Evolutionary conservation across 768 basidiomycete species (phyloP).

Genomic region (Pulveroboletus sp.): DNA sequence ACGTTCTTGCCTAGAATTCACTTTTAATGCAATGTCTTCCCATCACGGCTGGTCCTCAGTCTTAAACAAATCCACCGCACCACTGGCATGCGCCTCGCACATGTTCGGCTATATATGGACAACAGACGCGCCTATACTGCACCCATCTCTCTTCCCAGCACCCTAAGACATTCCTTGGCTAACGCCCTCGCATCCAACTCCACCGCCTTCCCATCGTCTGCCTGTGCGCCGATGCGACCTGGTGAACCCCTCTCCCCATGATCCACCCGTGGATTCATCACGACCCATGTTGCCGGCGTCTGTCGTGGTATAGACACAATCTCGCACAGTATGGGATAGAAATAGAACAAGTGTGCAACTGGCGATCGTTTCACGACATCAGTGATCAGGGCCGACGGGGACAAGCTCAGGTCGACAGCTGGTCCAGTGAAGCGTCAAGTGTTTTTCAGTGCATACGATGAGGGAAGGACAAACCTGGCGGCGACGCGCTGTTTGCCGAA

Average conservation of each 20-base stretch:
- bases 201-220: constrained; percentile 24
- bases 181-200: constrained; percentile 65
- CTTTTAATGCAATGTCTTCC: too few species aligned
- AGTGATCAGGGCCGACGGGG: constrained; percentile 54
- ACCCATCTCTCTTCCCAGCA: constrained; percentile 75
- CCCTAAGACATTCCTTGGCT: constrained; percentile 62
- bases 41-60: too few species aligned
- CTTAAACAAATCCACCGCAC: not conserved
- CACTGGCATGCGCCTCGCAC: too few species aligned
- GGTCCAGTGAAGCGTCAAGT: not conserved
- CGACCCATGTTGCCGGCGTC: constrained; percentile 65
- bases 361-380: constrained; percentile 73
- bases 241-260: constrained; percentile 8
- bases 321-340: constrained; percentile 76
- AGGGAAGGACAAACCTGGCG: constrained; percentile 49
- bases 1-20: too few species aligned
- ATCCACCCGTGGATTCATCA: constrained; percentile 13
- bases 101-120: too few species aligned
- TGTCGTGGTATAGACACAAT: constrained; percentile 69
- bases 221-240: constrained; percentile 22
- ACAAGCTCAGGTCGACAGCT: constrained; percentile 42
- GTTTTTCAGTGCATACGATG: not conserved
- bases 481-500: constrained; percentile 46
- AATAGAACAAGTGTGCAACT: constrained; percentile 83
- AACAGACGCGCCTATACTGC: constrained; percentile 19